Conservation (phyloP, 2,329 filamentous ascomycete genomes). For the Sclerotinia trifoliorum region DNA sequence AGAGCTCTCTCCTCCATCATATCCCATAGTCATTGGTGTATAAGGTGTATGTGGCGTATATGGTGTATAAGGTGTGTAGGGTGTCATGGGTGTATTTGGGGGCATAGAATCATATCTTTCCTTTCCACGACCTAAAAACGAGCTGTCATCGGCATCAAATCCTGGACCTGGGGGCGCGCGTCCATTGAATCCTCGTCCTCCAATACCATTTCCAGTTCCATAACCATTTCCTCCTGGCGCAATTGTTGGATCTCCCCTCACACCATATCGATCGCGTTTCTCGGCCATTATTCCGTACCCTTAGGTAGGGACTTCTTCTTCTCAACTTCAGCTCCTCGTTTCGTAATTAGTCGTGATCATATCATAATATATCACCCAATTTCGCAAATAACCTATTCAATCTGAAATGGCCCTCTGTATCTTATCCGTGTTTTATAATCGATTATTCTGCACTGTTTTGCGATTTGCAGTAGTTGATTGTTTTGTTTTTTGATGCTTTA, state of each 20-base stretch:
- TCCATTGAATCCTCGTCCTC: slow-evolving; percentile 20
- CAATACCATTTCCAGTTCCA: slow-evolving; percentile 18
- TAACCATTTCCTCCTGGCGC: slow-evolving; percentile 12
- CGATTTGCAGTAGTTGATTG: neutral
- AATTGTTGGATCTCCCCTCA: slow-evolving; percentile 11
- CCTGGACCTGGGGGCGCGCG: slow-evolving; percentile 11
- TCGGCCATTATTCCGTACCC: slow-evolving; percentile 22
- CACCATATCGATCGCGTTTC: slow-evolving; percentile 21
- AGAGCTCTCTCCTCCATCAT: slow-evolving; percentile 20
- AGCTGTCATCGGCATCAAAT: slow-evolving; percentile 9
- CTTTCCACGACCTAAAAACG: slow-evolving; percentile 1
- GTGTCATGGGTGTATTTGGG: slow-evolving; percentile 22
- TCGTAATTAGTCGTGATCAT: slow-evolving; percentile 19
- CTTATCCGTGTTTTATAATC: neutral
- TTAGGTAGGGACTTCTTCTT: slow-evolving; percentile 20
- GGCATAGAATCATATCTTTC: slow-evolving; percentile 14
- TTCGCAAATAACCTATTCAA: neutral
- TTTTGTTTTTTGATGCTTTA: neutral
- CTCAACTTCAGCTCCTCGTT: slow-evolving; percentile 20
- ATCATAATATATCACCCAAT: slow-evolving; percentile 17
- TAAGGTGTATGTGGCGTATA: neutral
- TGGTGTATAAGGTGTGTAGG: slow-evolving; percentile 12
- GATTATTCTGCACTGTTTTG: neutral
- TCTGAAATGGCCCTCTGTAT: neutral
- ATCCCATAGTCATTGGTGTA: slow-evolving; percentile 16